Conservation (phyloP, 768 basidiomycete species). For the Rhodosporidiobolus odoratus region DNA sequence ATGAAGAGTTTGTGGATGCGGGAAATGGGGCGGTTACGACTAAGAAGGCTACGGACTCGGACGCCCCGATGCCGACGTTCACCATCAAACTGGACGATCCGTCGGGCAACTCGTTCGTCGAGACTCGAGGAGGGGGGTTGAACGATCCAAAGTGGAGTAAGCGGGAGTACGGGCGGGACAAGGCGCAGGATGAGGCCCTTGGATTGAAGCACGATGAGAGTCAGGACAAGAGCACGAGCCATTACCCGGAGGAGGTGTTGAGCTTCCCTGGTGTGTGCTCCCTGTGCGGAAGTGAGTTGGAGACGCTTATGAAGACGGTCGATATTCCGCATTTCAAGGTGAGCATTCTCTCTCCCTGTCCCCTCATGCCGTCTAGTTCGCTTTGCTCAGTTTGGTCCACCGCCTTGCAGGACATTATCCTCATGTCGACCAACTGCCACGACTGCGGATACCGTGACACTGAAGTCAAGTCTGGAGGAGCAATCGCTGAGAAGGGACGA, state of each 20-base stretch:
- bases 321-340: constrained; percentile 97
- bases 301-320: constrained; percentile 93
- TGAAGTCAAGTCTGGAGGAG: constrained; percentile 90
- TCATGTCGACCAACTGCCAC: constrained; percentile 98
- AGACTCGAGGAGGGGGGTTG: constrained; percentile 70
- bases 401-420: constrained; percentile 70
- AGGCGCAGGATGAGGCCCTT: constrained; percentile 71
- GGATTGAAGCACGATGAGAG: constrained; percentile 59
- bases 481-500: constrained; percentile 81
- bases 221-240: constrained; percentile 36
- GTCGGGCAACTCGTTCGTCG: constrained; percentile 91
- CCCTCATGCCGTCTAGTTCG: background rate
- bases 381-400: background rate
- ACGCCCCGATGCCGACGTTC: constrained; percentile 62
- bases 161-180: constrained; percentile 69
- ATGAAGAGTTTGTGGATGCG: constrained; percentile 53
- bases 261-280: constrained; percentile 83
- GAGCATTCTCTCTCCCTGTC: constrained; percentile 29
- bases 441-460: constrained; percentile 93
- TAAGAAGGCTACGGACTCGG: constrained; percentile 39
- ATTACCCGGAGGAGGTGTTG: constrained; percentile 74
- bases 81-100: constrained; percentile 87
- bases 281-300: constrained; percentile 72
- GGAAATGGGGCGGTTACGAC: constrained; percentile 28
- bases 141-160: constrained; percentile 90